Evolutionary conservation across 805 yeast species (phyloP), one percentile per base, ranked within the genome.

Genomic region (Saccharomycopsis selenospora): DNA sequence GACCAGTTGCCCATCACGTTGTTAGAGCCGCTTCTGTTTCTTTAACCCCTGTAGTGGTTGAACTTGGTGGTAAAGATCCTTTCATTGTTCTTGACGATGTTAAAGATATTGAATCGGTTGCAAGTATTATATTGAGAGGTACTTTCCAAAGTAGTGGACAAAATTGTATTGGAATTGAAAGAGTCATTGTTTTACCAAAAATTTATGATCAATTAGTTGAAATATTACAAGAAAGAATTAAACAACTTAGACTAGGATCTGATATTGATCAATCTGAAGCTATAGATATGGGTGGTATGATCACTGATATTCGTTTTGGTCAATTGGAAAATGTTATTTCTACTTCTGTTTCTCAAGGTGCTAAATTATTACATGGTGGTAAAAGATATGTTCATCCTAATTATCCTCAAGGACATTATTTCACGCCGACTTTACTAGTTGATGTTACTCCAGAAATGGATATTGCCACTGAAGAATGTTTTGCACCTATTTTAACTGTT

Each of bases 121-220:
- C 95, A 0, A 86, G 96, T 13, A 80, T 89, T 23, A 75, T 93
- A 36, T 75, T 93, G 83, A 75, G 99, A 60, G 99, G 99, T 29
- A 83, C 96, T 0, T 93, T 91, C 70, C 99, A 93, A 67, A 85
- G 95, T 47, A 85, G 96, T 0, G 99, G 99, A 10, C 99, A 93
- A 67, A 93, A 93, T 63, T 93, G 99, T 68, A 93, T 93, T 59
- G 98, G 99, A 33, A 85, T 93, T 47, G 99, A 93, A 67, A 75
- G 99, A 50, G 95, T 93, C 4, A 82, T 93, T 54, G 88, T 90
- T 30, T 72, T 87, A 41, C 85, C 84, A 3, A 69, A 70, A 38
- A 77, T 79, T 24, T 90, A 93, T 65, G 82, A 78, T 20, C 59
- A 66, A 40, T 66, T 93, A 38, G 81, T 82, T 1, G 66, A 67